These are phyloP conservation scores for Hymenotorrendiella dingleyae DNA, from an alignment of 2,329 filamentous ascomycete genomes.

Conservation along the genomic window DNA sequence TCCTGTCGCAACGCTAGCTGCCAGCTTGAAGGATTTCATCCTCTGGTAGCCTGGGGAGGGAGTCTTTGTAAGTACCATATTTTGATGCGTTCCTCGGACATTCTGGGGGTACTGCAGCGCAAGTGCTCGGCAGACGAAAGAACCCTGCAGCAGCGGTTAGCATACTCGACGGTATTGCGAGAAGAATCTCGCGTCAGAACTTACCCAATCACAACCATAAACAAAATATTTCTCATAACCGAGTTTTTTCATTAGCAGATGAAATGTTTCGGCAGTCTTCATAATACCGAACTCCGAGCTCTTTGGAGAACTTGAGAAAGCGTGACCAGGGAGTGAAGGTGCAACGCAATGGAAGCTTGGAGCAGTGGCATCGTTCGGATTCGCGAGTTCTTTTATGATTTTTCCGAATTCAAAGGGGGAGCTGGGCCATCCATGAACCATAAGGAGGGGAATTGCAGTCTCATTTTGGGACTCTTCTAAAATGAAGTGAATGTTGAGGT, in stretches of 20 bases:
- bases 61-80: slow-evolving; percentile 44
- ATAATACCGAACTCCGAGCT: slow-evolving; percentile 51
- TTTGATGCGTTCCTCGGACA: slow-evolving; percentile 55
- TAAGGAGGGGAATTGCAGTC: slow-evolving; percentile 52
- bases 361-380: slow-evolving; percentile 10
- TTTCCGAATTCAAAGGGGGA: neutral
- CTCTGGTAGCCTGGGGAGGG: slow-evolving; percentile 45
- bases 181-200: too few species aligned
- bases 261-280: slow-evolving; percentile 59
- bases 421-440: slow-evolving; percentile 49
- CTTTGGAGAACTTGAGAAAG: slow-evolving; percentile 38
- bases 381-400: neutral
- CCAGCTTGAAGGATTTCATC: slow-evolving; percentile 39
- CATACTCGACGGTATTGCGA: neutral
- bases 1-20: too few species aligned
- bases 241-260: slow-evolving; percentile 62
- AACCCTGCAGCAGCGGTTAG: slow-evolving; percentile 35
- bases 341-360: slow-evolving; percentile 51
- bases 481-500: slow-evolving; percentile 57
- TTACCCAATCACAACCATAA: slow-evolving; percentile 61
- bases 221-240: slow-evolving; percentile 57
- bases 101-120: slow-evolving; percentile 51
- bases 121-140: slow-evolving; percentile 56
- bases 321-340: slow-evolving; percentile 49
- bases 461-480: slow-evolving; percentile 44